Percentiles rank a stretch among this genome's conserved stretches.
These are phyloP conservation scores for Salvia hispanica DNA, from an alignment of 257 asterid genomes.

Conservation along the genomic window DNA sequence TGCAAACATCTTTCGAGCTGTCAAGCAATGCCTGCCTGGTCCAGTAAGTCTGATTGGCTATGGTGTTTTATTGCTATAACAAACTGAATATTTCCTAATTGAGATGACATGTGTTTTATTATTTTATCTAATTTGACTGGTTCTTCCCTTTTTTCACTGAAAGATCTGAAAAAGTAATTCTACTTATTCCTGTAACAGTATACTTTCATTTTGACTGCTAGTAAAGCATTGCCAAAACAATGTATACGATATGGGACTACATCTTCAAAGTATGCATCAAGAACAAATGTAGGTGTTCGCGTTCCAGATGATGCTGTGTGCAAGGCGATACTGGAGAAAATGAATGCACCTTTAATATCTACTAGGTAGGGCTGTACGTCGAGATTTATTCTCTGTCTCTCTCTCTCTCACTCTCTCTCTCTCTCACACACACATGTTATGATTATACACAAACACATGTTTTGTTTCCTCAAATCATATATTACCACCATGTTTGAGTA, in stretches of 20 bases:
- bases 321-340: slow-evolving; percentile 71
- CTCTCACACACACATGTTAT: background rate
- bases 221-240: slow-evolving; percentile 84
- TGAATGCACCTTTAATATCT: slow-evolving; percentile 82
- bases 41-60: slow-evolving; percentile 56
- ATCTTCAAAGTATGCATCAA: slow-evolving; percentile 64
- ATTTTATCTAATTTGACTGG: slow-evolving; percentile 22
- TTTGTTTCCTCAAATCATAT: background rate
- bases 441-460: background rate
- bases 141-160: background rate
- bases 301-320: slow-evolving; percentile 90
- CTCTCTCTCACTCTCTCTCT: background rate
- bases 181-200: slow-evolving; percentile 56
- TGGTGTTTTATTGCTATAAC: background rate
- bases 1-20: slow-evolving; percentile 73
- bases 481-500: slow-evolving; percentile 15
- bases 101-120: background rate
- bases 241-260: slow-evolving; percentile 75
- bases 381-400: slow-evolving; percentile 15
- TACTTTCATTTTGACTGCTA: slow-evolving; percentile 84
- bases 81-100: background rate
- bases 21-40: slow-evolving; percentile 85
- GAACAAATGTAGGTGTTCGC: slow-evolving; percentile 85
- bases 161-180: slow-evolving; percentile 9
- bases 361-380: slow-evolving; percentile 57